Base-by-base conservation (phyloP, 1,284 basidiomycete genomes). In the Fomitopsis pinicola region DNA sequence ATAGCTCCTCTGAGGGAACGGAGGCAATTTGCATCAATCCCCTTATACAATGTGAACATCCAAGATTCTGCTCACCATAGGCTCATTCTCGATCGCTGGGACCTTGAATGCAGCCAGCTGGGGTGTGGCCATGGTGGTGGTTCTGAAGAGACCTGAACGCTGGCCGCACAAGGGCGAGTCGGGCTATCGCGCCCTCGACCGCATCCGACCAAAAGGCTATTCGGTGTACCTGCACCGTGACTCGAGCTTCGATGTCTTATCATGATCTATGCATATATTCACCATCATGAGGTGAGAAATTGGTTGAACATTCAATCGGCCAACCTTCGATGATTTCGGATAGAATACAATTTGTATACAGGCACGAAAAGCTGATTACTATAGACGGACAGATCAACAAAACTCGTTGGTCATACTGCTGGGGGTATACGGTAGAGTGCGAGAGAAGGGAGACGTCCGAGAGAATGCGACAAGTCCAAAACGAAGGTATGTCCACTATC, bases 51-150 rank as follows among this genome's bases (percentile, higher is more conserved):
- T 33, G 30, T 50, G 36, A 19, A 52, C 45, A 48, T 33, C 12
- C 17, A 45, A 12, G 10, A 58, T 42, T 17, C 30, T 2, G 74
- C 82, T 71, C 69, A 94, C 93, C 91, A 97, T 91, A 57, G 92
- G 91, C 78, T 97, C 95, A 88, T 98, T 98, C 62, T 91, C 83
- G 72, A 94, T 83, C 40, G 76, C 81, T 44, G 94, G 94, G 60
- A 92, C 82, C 72, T 88, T 90, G 86, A 95, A 95, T 15, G 84
- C 69, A 26, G 91, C 94, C 59, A 95, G 87, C 69, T 93, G 87
- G 55, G 89, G 84, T 57, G 80, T 83, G 56, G 82, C 60, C 72
- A 74, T 74, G 60, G 60, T 64, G 59, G 50, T 35, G 33, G 65
- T 57, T 36, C 42, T 53, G 58, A 46, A 42, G 48, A 58, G 56